Conservation (phyloP, 179 eudicot species). For the Silene vulgaris region DNA sequence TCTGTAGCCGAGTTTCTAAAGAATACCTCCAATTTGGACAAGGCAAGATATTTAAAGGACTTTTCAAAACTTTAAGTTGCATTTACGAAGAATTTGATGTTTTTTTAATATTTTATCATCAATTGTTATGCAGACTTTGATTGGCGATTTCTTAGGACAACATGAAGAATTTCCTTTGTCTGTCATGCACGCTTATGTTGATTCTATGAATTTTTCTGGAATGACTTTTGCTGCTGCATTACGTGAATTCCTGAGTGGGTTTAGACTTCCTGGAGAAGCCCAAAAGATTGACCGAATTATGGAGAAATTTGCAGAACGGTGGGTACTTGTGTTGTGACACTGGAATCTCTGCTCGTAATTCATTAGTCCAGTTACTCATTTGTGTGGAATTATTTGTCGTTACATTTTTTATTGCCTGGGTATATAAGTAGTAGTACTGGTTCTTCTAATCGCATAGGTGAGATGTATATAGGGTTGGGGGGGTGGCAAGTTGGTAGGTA, state of each 20-base stretch:
- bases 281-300: conserved; percentile 97
- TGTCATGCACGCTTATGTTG: conserved; percentile 97
- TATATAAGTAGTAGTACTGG: not conserved
- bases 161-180: conserved; percentile 93
- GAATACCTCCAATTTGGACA: conserved; percentile 68
- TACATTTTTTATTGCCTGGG: not conserved
- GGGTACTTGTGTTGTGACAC: conserved; percentile 22
- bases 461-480: not conserved
- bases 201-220: conserved; percentile 79
- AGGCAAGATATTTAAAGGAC: conserved; percentile 36
- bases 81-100: not conserved
- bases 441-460: not conserved
- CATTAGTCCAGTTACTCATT: not conserved
- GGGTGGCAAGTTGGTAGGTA: not conserved
- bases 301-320: conserved; percentile 99
- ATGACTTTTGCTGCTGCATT: conserved; percentile 88
- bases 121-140: conserved; percentile 62
- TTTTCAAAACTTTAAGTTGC: not conserved
- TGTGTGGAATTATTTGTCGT: not conserved
- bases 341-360: conserved; percentile 2
- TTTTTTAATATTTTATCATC: conserved; percentile 3
- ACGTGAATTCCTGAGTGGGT: conserved; percentile 83
- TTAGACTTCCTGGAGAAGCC: conserved; percentile 99
- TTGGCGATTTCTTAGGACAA: conserved; percentile 97
- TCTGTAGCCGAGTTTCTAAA: conserved; percentile 88